Evolutionary conservation across 345 rosid genomes (phyloP), one percentile per base, ranked within the genome.

Genomic region (Geranium rotundifolium): DNA sequence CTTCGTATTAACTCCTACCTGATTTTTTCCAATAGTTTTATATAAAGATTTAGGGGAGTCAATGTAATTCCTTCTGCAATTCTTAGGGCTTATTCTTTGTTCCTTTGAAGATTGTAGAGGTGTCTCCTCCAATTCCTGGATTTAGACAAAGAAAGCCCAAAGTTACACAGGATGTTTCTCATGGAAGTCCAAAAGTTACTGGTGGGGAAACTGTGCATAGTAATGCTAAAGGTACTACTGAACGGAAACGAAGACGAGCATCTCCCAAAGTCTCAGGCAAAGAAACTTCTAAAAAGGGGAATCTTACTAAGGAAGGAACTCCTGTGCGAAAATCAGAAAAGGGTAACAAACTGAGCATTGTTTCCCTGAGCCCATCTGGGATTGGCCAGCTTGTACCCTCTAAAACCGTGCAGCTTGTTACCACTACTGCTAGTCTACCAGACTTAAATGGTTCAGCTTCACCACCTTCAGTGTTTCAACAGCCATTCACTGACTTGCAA

Each of bases 401-500:
- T 50, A 83, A 69, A 74, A 90, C 85, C 80, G 71, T 78, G 71
- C 88, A 75, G 75, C 70, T 80, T 67, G 54, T 79, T 52, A 60
- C 82, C 57, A 72, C 85, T 4, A 68, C 77, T 6, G 68, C 95
- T 68, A 67, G 80, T 76, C 68, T 90, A 71, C 86, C 93, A 3
- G 92, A 86, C 78, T 69, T 95, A 68, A 95, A 82, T 77, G 62
- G 81, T 63, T 78, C 82, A 9, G 76, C 76, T 67, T 73, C 86
- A 67, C 76, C 77, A 57, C 69, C 84, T 58, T 67, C 72, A 72
- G 68, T 78, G 59, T 83, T 82, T 79, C 89, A 73, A 37, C 99
- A 90, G 80, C 95, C 99, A 73, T 95, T 95, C 78, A 86, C 93
- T 1, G 99, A 95, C 72, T 69, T 82, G 69, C 99, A 95, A 71